Percentiles rank a stretch among this genome's conserved stretches.
These are phyloP conservation scores for Phoma sp. DNA, from an alignment of 2,329 filamentous ascomycete species.

Conservation along the genomic window DNA sequence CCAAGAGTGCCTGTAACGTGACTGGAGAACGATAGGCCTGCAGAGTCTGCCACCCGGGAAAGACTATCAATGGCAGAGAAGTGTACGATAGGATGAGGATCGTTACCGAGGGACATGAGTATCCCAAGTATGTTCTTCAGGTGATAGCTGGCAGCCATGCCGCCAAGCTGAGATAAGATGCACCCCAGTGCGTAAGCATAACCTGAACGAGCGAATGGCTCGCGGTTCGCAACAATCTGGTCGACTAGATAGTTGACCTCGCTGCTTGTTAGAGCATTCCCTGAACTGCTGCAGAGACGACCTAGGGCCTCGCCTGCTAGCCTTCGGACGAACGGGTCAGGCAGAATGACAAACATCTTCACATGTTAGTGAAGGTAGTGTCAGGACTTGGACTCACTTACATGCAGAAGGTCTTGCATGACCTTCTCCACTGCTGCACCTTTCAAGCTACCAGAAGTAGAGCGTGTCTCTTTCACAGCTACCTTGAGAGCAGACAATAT, in stretches of 20 bases:
- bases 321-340: conserved; percentile 84
- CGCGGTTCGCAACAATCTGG: conserved; percentile 90
- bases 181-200: conserved; percentile 92
- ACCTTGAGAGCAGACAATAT: conserved; percentile 82
- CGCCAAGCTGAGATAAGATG: conserved; percentile 93
- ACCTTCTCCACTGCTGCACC: conserved; percentile 78
- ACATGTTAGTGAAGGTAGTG: conserved; percentile 8
- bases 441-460: conserved; percentile 74
- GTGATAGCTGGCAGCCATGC: conserved; percentile 96
- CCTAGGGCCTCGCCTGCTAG: conserved; percentile 86
- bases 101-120: conserved; percentile 95
- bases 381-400: conserved; percentile 57
- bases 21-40: conserved; percentile 87
- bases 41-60: conserved; percentile 85
- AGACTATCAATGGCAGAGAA: conserved; percentile 95
- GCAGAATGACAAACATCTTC: conserved; percentile 75
- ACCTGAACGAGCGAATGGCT: conserved; percentile 90
- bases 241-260: conserved; percentile 94
- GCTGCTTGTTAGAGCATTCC: conserved; percentile 84
- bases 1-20: conserved; percentile 91
- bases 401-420: conserved; percentile 74
- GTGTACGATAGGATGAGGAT: conserved; percentile 93
- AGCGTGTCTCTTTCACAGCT: conserved; percentile 78
- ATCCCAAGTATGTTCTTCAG: conserved; percentile 97
- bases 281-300: conserved; percentile 81